phyloP scores from a whole-genome alignment of 371 early-diverging fungal genomes.

The Lichtheimia ramosa region DNA sequence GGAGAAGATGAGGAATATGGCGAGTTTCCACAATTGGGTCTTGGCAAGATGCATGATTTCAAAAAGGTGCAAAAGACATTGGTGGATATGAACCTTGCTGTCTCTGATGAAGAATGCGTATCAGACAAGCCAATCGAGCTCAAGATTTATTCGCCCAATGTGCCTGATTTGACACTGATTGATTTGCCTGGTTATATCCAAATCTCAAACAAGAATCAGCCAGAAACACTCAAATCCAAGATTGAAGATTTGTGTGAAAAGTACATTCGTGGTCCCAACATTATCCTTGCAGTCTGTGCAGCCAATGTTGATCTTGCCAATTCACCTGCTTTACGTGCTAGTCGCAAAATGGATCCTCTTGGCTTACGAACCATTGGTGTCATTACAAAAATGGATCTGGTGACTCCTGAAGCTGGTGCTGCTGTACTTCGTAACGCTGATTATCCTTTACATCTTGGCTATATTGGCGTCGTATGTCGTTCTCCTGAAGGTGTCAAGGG shows the following conservation, averaged over 20 bases:
- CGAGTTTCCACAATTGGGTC: slow-evolving; percentile 91
- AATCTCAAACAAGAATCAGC: slow-evolving; percentile 94
- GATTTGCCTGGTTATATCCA: slow-evolving; percentile 99
- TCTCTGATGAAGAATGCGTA: slow-evolving; percentile 91
- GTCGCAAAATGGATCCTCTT: slow-evolving; percentile 91
- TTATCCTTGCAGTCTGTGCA: slow-evolving; percentile 97
- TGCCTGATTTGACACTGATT: slow-evolving; percentile 96
- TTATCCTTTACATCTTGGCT: slow-evolving; percentile 94
- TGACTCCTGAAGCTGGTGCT: slow-evolving; percentile 84
- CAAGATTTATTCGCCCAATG: slow-evolving; percentile 89
- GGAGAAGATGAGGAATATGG: slow-evolving; percentile 85
- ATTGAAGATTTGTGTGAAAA: slow-evolving; percentile 93
- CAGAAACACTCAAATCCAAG: slow-evolving; percentile 87
- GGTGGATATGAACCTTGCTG: slow-evolving; percentile 90
- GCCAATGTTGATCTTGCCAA: slow-evolving; percentile 99
- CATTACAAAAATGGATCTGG: slow-evolving; percentile 98
- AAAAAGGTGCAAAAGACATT: slow-evolving; percentile 86
- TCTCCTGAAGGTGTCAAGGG: slow-evolving; percentile 40
- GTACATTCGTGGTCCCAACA: slow-evolving; percentile 92
- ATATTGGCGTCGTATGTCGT: slow-evolving; percentile 97
- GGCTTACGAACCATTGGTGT: slow-evolving; percentile 98
- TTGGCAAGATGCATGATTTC: slow-evolving; percentile 88
- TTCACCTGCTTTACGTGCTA: slow-evolving; percentile 95
- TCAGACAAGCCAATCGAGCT: slow-evolving; percentile 94
- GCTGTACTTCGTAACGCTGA: slow-evolving; percentile 86